Evolutionary conservation across 2,329 filamentous ascomycete genomes (phyloP), one percentile per base, ranked within the genome.

Genomic region (Zasmidium cellare): DNA sequence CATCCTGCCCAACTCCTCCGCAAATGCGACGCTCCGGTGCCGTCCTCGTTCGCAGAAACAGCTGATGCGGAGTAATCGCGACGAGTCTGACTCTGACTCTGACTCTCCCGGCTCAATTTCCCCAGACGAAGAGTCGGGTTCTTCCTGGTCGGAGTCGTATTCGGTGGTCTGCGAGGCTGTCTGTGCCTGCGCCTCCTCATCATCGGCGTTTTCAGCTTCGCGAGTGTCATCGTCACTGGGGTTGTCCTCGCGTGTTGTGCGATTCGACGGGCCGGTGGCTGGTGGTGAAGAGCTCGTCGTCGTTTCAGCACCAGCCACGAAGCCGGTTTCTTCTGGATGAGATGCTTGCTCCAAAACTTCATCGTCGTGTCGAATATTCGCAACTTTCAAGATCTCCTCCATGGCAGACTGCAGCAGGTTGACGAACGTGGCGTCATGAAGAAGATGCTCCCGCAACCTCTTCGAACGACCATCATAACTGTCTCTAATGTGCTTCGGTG

Each of bases 11-110:
- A 70, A 57, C 35, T 69, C 67, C 41, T 62, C 59, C 41, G 65
- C 66, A 58, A 68, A 70, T n/a, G 66, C 67, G 2, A 68, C 65
- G 11, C 61, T 64, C 23, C 66, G 64, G 52, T 70, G 67, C 22
- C 65, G 64, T 5, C 67, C 67, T 11, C 65, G 59, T n/a, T 62
- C 67, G 53, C 67, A 68, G 49, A 64, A 67, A 56, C 61, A 65
- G 53, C 65, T 61, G 12, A 67, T 64, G 18, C 59, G 51, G 35
- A 62, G 54, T 46, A 58, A 46, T 25, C 22, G 46, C 45, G 44
- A 51, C 31, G 25, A 53, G 47, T 53, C 46, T 28, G 51, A 35
- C 31, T 28, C 11, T 6, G 25, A 28, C 18, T 51, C 19, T 9
- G 35, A 41, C 35, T 41, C 7, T 14, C 7, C 28, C 28, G 28